Percentiles rank a stretch among this genome's conserved stretches.
phyloP scores from a whole-genome alignment of 2,329 filamentous ascomycete genomes.

The Arthrobotrys conoides region DNA sequence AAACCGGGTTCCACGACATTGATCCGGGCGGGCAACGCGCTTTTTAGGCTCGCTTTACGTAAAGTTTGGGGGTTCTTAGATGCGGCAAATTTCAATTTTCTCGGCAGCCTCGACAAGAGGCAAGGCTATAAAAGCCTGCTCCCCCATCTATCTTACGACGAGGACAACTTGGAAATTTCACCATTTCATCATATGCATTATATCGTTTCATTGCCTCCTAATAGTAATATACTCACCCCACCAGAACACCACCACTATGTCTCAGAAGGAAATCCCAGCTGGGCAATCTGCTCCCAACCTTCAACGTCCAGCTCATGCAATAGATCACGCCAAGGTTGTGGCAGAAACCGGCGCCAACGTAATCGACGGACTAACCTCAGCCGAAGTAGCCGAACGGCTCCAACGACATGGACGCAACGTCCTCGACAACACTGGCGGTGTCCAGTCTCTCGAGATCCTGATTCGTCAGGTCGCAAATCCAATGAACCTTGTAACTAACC shows the following conservation, averaged over 20 bases:
- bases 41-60: slow-evolving; percentile 7
- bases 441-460: slow-evolving; percentile 79
- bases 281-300: not conserved
- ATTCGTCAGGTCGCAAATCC: slow-evolving; percentile 81
- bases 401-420: slow-evolving; percentile 77
- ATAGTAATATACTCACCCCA: not conserved
- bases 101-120: not conserved
- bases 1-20: slow-evolving; percentile 32
- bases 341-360: slow-evolving; percentile 74
- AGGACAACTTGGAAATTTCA: not conserved
- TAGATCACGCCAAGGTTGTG: slow-evolving; percentile 21
- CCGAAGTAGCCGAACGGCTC: slow-evolving; percentile 74
- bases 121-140: slow-evolving; percentile 6
- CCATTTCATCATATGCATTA: not conserved
- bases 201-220: not conserved
- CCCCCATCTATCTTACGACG: not conserved
- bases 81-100: slow-evolving; percentile 3
- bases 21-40: slow-evolving; percentile 5
- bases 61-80: slow-evolving; percentile 19
- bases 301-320: slow-evolving; percentile 13
- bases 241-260: not conserved
- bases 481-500: slow-evolving; percentile 73
- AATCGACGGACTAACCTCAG: slow-evolving; percentile 77
- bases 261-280: not conserved
- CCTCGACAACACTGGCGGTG: slow-evolving; percentile 77